Conservation (phyloP, 345 rosid genomes). For the Balakata baccata region DNA sequence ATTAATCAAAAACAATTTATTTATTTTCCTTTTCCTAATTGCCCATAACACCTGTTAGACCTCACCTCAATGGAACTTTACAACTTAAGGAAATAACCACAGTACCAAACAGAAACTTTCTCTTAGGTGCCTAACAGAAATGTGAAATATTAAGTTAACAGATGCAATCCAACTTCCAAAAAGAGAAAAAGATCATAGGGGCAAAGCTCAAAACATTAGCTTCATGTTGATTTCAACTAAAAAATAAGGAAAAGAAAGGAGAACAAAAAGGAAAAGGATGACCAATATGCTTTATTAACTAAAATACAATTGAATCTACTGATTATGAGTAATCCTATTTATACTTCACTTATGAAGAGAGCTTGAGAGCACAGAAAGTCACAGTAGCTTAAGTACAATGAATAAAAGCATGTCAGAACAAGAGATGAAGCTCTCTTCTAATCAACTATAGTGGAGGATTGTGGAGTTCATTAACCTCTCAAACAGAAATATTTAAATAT, state of each 20-base stretch:
- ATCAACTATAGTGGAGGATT: neutral
- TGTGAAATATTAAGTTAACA: neutral
- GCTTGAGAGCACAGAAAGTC: neutral
- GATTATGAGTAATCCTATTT: neutral
- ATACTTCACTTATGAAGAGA: neutral
- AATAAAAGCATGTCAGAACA: neutral
- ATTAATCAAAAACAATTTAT: neutral
- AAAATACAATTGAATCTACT: neutral
- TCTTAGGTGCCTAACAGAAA: neutral
- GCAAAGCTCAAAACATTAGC: neutral
- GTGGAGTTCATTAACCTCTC: neutral
- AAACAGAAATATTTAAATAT: conserved; percentile 1
- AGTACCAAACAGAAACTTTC: neutral
- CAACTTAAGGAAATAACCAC: neutral
- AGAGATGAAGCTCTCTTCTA: neutral
- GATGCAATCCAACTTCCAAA: neutral
- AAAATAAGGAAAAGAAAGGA: neutral
- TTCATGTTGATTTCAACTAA: neutral
- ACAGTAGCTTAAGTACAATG: neutral
- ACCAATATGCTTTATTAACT: neutral
- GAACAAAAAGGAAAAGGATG: neutral
- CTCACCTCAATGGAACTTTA: neutral
- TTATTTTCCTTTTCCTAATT: neutral
- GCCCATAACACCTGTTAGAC: neutral
- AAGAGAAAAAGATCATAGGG: neutral